Percentiles rank a stretch among this genome's conserved stretches.
These are phyloP conservation scores for Westerdykella ornata DNA, from an alignment of 2,329 filamentous ascomycete species.

Conservation along the genomic window DNA sequence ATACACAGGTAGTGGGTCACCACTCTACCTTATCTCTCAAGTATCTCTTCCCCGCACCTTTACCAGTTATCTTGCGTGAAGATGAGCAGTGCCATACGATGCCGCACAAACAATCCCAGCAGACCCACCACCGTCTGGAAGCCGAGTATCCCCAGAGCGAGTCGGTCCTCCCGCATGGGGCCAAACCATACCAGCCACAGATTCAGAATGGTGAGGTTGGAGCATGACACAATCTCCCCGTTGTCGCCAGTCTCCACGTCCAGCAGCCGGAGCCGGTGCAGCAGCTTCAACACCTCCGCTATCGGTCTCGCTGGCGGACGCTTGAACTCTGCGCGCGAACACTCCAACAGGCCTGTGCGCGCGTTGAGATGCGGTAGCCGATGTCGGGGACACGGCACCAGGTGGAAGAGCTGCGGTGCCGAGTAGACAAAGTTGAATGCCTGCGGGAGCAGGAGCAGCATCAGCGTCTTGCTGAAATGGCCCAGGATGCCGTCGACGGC, in stretches of 20 bases:
- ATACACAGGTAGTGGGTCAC: no score
- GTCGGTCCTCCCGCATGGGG: conserved; percentile 75
- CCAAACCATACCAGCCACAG: conserved; percentile 95
- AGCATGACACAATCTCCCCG: conserved; percentile 69
- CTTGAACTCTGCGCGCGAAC: conserved; percentile 70
- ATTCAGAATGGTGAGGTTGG: conserved; percentile 89
- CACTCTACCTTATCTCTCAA: no score
- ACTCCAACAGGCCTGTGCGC: conserved; percentile 75
- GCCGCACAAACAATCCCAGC: conserved; percentile 77
- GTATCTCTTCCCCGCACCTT: background rate
- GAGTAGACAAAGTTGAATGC: conserved; percentile 97
- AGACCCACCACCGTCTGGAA: conserved; percentile 72
- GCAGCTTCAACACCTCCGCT: conserved; percentile 57
- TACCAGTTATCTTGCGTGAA: conserved; percentile 78
- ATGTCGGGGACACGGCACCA: conserved; percentile 90
- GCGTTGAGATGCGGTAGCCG: conserved; percentile 84
- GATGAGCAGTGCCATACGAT: conserved; percentile 76
- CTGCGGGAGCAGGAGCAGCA: conserved; percentile 85
- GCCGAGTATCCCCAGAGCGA: conserved; percentile 71
- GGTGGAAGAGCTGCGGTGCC: conserved; percentile 77
- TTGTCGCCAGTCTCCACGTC: conserved; percentile 60
- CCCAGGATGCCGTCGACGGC: conserved; percentile 93
- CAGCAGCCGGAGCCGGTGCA: conserved; percentile 63
- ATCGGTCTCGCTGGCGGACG: conserved; percentile 63
- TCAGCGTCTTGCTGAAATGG: conserved; percentile 94